Percentiles rank a stretch among this genome's conserved stretches.
Evolutionary conservation across 192 early-diverging fungal genomes (phyloP).

Genomic region (Linnemannia hyalina): DNA sequence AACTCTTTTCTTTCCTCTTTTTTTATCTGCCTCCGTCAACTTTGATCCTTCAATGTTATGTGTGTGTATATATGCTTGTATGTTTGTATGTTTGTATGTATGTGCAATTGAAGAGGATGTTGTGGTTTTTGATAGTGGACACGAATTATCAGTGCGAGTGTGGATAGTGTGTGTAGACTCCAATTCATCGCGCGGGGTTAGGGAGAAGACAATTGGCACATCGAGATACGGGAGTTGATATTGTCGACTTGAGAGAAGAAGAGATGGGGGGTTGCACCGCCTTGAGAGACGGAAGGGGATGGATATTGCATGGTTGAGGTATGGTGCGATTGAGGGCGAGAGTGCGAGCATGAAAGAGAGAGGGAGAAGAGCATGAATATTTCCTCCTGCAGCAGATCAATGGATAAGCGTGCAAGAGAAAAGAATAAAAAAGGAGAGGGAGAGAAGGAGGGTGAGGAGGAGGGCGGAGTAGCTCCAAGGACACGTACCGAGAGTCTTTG

Average conservation of each 20-base stretch:
- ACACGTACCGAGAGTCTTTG: neutral
- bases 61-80: too few relatives aligned
- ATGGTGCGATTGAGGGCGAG: neutral
- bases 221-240: neutral
- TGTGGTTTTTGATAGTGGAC: too few relatives aligned
- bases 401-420: neutral
- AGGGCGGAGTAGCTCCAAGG: neutral
- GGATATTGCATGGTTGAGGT: neutral
- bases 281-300: neutral
- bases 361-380: neutral
- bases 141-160: neutral
- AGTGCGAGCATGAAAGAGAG: neutral
- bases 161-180: neutral
- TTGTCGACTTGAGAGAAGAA: neutral
- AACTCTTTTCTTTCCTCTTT: neutral
- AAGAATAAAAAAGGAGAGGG: neutral
- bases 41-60: too few relatives aligned
- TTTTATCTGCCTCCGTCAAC: too few relatives aligned
- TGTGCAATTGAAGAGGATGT: too few relatives aligned
- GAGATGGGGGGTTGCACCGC: neutral
- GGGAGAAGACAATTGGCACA: neutral
- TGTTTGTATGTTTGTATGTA: too few relatives aligned
- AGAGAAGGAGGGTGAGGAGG: neutral
- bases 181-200: neutral
- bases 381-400: slow-evolving; percentile 4